Evolutionary conservation across 306 rosid genomes (phyloP).

Genomic region (Medicago arabica): DNA sequence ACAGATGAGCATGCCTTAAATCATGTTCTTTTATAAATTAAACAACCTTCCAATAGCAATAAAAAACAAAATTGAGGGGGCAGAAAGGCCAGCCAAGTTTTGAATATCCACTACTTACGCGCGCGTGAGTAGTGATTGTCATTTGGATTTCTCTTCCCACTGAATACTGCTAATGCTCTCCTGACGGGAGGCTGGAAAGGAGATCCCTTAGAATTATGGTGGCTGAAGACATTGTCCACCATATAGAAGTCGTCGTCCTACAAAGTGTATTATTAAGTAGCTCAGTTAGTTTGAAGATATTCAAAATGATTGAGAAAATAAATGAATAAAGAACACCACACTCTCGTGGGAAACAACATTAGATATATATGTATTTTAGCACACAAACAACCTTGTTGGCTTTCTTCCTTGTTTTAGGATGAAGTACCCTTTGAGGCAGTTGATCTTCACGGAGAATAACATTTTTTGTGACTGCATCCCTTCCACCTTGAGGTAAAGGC

Average conservation of each 20-base stretch:
- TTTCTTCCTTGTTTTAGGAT: slow-evolving; percentile 89
- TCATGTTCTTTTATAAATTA: slow-evolving; percentile 5
- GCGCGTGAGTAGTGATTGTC: slow-evolving; percentile 86
- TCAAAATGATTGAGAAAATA: slow-evolving; percentile 4
- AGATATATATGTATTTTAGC: slow-evolving; percentile 15
- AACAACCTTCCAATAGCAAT: slow-evolving; percentile 19
- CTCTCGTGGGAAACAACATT: background rate
- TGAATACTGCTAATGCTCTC: slow-evolving; percentile 73
- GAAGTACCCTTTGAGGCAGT: slow-evolving; percentile 82
- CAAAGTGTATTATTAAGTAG: slow-evolving; percentile 20
- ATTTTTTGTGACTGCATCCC: slow-evolving; percentile 84
- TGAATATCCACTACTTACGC: slow-evolving; percentile 50
- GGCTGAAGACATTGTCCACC: slow-evolving; percentile 58
- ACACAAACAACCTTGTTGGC: slow-evolving; percentile 54
- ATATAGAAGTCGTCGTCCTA: slow-evolving; percentile 75
- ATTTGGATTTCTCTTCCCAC: slow-evolving; percentile 90
- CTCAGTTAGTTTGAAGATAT: slow-evolving; percentile 12
- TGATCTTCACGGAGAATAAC: slow-evolving; percentile 95
- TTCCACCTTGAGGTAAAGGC: slow-evolving; percentile 90
- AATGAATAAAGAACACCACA: slow-evolving; percentile 15
- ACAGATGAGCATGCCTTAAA: background rate
- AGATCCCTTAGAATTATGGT: slow-evolving; percentile 74
- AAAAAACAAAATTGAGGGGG: slow-evolving; percentile 30
- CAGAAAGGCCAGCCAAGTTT: slow-evolving; percentile 6
- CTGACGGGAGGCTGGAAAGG: slow-evolving; percentile 90